Evolutionary conservation across 2,329 filamentous ascomycete genomes (phyloP), one percentile per base, ranked within the genome.

Genomic region (Didymella lethalis): DNA sequence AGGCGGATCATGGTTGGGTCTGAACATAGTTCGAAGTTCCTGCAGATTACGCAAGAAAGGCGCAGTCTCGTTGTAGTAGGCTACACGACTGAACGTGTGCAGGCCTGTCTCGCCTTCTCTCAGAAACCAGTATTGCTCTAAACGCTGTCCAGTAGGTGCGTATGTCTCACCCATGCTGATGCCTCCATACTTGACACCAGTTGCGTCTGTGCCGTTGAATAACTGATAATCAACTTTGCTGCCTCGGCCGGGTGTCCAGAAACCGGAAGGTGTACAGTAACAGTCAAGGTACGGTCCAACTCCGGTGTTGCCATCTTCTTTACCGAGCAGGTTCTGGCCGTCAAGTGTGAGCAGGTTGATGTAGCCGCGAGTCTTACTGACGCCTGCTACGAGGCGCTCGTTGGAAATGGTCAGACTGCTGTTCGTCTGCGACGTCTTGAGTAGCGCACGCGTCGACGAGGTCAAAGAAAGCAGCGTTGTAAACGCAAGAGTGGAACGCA

Each of bases 121-220:
- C 11, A 88, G 72, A 64, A 88, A 88, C 84, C 84, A 88, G 71
- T 87, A 88, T 66, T 88, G 85, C 64, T 88, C 82, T 25, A 88
- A 76, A 7, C 83, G 69, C 64, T 88, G 85, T 2, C 85, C 84
- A 0, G 85, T 87, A 0, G 80, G 76, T 0, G 81, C 78, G 64
- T 86, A 88, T 0, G 80, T 84, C 61, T 88, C 85, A 46, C 81
- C 83, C 79, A 88, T 83, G 48, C 83, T 79, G 45, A 88, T 82
- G 1, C 85, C 85, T 4, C 81, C 85, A 68, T 86, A 88, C n/a
- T 79, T 70, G 0, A 79, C 82, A 0, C 82, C 82, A 0, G 78
- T 80, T 2, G 78, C 78, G 68, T 87, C 84, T 18, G 75, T 78
- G 7, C 83, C 84, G 23, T 65, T 56, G 48, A 55, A 65, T 16